Evolutionary conservation across 2,329 filamentous ascomycete species (phyloP), one percentile per base, ranked within the genome.

Genomic region (Alternaria brassicicola): DNA sequence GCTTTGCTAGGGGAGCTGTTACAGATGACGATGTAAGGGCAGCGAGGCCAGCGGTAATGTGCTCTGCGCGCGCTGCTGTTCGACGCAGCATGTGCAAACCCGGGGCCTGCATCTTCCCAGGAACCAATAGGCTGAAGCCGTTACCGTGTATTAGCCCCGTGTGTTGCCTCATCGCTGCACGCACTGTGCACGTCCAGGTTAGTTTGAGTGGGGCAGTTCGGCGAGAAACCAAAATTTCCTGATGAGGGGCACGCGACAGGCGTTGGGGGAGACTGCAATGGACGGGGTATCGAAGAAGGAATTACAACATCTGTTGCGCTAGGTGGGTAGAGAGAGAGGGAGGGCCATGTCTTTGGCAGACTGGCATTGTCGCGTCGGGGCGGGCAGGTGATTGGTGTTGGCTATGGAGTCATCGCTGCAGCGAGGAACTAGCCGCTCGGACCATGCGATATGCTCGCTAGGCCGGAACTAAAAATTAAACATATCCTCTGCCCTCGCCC

Each of bases 201-300:
- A 71, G 66, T 65, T 66, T 68, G 62, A 66, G 72, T 74, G 73
- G 72, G 73, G 71, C 70, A 65, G 50, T 51, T 54, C 53, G 57
- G 59, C 59, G 48, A 58, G 51, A 63, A 50, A 52, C 51, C 56
- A 64, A 62, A 57, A 59, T 56, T 60, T 67, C 56, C 23, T 26
- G 55, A 57, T n/a, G 65, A 58, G 65, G 63, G 59, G 65, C 68
- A 70, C 67, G 67, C 68, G 68, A 70, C 65, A 61, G 53, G 28
- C 52, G 54, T 15, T 41, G 13, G 54, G 47, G 17, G 36, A 36
- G 36, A 36, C 47, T 25, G 36, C 39, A 15, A 54, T 57, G 51
- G 39, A 31, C 15, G 12, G 55, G 50, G 46, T 25, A 46, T 25
- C 25, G 41, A 21, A 33, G 26, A 23, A 28, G 46, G 41, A 49